phyloP scores from a whole-genome alignment of 2,329 filamentous ascomycete species.

The Capronia americana region DNA sequence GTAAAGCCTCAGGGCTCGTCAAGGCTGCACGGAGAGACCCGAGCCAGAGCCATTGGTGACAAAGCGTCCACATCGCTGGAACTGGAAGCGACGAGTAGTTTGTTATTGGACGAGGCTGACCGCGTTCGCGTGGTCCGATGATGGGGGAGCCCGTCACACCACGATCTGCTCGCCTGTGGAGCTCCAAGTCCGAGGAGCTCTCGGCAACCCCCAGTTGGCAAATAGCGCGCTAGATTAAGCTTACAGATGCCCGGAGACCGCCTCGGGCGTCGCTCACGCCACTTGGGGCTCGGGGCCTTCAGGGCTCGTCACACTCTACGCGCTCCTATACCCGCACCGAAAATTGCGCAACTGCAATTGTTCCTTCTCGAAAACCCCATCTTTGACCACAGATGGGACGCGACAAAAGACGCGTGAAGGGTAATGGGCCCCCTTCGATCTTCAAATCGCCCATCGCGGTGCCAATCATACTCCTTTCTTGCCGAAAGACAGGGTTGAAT shows the following conservation, averaged over 20 bases:
- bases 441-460: not conserved
- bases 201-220: not conserved
- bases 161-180: not conserved
- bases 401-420: not conserved
- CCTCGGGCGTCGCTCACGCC: not conserved
- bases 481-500: not conserved
- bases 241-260: not conserved
- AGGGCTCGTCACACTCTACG: not conserved
- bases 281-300: conserved; percentile 1
- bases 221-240: not conserved
- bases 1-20: conserved; percentile 8
- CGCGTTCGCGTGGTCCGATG: not conserved
- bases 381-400: not conserved
- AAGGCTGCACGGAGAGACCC: conserved; percentile 12
- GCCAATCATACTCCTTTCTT: not conserved
- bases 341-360: not conserved
- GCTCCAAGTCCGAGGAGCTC: not conserved
- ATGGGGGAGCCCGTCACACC: conserved; percentile 1
- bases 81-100: not conserved
- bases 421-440: not conserved
- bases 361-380: not conserved
- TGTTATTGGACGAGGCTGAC: conserved; percentile 6
- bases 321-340: not conserved
- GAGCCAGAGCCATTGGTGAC: conserved; percentile 5
- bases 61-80: not conserved